These are phyloP conservation scores for Apiotrichum akiyoshidainum DNA, from an alignment of 1,284 basidiomycete genomes.

Conservation along the genomic window DNA sequence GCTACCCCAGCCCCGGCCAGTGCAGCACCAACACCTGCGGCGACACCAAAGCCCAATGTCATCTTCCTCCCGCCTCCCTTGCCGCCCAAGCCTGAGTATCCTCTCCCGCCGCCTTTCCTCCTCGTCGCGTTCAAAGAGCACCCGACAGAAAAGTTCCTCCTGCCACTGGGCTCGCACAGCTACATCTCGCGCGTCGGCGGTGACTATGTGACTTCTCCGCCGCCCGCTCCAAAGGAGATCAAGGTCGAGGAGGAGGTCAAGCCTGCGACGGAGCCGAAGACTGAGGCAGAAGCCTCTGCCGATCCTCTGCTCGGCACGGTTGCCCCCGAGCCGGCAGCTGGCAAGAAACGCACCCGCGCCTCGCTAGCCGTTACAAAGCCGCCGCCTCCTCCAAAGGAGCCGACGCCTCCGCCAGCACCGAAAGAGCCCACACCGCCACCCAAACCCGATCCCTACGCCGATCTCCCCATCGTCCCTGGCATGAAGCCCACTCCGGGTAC, in stretches of 20 bases:
- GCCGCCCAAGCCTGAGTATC: slow-evolving; percentile 23
- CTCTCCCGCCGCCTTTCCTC: slow-evolving; percentile 41
- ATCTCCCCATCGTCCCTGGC: slow-evolving; percentile 29
- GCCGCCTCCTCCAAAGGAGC: slow-evolving; percentile 1
- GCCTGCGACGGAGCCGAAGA: neutral
- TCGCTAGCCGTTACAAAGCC: slow-evolving; percentile 12
- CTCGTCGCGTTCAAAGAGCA: slow-evolving; percentile 44
- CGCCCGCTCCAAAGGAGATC: neutral
- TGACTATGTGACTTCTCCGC: slow-evolving; percentile 29
- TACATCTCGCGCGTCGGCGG: slow-evolving; percentile 42
- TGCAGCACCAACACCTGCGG: neutral
- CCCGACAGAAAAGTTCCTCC: slow-evolving; percentile 42
- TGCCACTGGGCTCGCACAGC: slow-evolving; percentile 37
- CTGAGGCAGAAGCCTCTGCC: too few relatives aligned
- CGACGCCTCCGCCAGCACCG: slow-evolving; percentile 13
- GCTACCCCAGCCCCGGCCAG: neutral
- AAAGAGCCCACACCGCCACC: slow-evolving; percentile 9
- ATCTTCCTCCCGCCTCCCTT: slow-evolving; percentile 10
- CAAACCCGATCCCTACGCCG: slow-evolving; percentile 10
- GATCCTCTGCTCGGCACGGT: neutral
- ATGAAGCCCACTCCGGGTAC: slow-evolving; percentile 32
- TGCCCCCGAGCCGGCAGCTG: neutral
- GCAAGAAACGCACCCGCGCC: slow-evolving; percentile 21
- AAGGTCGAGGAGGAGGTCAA: neutral
- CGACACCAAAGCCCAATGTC: neutral